These are phyloP conservation scores for Globisporangium echinulatum DNA, from an alignment of 352 stramenopile genomes.

Conservation along the genomic window DNA sequence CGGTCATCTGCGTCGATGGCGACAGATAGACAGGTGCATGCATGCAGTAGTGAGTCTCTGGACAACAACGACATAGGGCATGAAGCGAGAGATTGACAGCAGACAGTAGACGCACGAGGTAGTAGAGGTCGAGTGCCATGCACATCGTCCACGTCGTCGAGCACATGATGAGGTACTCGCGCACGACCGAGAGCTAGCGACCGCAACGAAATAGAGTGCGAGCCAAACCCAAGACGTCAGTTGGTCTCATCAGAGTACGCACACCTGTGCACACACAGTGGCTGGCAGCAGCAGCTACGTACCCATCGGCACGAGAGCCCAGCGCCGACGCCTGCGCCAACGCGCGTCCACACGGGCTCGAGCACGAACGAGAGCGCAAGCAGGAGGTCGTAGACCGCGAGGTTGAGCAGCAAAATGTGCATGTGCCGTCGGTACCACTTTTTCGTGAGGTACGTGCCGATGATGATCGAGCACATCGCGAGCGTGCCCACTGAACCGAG, in stretches of 20 bases:
- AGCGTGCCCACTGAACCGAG: conserved; percentile 54
- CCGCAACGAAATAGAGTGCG: too few species aligned
- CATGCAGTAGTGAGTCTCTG: neutral
- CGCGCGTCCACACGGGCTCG: conserved; percentile 47
- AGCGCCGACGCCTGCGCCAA: conserved; percentile 28
- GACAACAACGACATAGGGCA: too few species aligned
- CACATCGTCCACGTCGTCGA: conserved; percentile 64
- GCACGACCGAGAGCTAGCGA: conserved; percentile 41
- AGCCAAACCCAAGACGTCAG: too few species aligned
- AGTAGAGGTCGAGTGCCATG: conserved; percentile 67
- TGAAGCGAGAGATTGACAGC: too few species aligned
- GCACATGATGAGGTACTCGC: conserved; percentile 74
- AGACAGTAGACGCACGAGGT: conserved; percentile 29
- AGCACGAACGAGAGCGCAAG: conserved; percentile 64
- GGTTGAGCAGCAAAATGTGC: conserved; percentile 62
- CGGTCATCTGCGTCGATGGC: conserved; percentile 40
- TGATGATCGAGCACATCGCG: conserved; percentile 51
- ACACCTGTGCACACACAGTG: neutral
- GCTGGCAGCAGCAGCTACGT: conserved; percentile 1
- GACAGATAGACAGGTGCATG: neutral
- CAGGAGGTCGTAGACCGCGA: conserved; percentile 53
- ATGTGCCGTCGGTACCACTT: conserved; percentile 64
- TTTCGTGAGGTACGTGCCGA: conserved; percentile 34
- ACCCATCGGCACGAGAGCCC: conserved; percentile 47
- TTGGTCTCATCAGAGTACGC: too few species aligned